These are phyloP conservation scores for Blastocystis sp. DNA, from an alignment of 352 stramenopile species.

Conservation along the genomic window DNA sequence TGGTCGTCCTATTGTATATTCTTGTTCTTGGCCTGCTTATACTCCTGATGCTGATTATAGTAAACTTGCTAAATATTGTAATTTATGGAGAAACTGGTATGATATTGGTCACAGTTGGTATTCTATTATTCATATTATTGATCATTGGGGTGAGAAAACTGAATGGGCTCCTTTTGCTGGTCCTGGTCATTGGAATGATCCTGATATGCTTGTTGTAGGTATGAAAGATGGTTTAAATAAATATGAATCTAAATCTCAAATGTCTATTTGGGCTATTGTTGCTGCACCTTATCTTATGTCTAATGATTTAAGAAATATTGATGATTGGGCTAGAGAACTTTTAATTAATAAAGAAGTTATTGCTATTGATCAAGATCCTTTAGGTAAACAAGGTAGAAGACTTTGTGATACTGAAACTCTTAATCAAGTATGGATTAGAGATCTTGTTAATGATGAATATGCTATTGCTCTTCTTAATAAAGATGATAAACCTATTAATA, in stretches of 20 bases:
- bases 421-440: constrained; percentile 15
- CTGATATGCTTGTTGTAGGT: constrained; percentile 41
- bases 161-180: constrained; percentile 38
- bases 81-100: constrained; percentile 44
- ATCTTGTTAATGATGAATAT: constrained; percentile 34
- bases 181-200: constrained; percentile 43
- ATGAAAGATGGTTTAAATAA: constrained; percentile 40
- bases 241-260: constrained; percentile 39
- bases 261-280: constrained; percentile 44
- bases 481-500: constrained; percentile 12
- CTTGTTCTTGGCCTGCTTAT: constrained; percentile 43
- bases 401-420: constrained; percentile 3
- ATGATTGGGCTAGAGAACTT: constrained; percentile 39
- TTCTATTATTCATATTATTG: constrained; percentile 41
- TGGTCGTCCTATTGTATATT: constrained; percentile 42
- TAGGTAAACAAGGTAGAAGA: constrained; percentile 40
- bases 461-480: constrained; percentile 37
- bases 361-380: constrained; percentile 43
- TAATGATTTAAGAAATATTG: constrained; percentile 42
- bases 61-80: constrained; percentile 40
- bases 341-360: constrained; percentile 44
- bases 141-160: constrained; percentile 40
- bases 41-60: constrained; percentile 36
- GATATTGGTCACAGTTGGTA: constrained; percentile 44
- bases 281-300: constrained; percentile 44